Conservation (phyloP, 106 monocot genomes). For the Gastrodia elata region DNA sequence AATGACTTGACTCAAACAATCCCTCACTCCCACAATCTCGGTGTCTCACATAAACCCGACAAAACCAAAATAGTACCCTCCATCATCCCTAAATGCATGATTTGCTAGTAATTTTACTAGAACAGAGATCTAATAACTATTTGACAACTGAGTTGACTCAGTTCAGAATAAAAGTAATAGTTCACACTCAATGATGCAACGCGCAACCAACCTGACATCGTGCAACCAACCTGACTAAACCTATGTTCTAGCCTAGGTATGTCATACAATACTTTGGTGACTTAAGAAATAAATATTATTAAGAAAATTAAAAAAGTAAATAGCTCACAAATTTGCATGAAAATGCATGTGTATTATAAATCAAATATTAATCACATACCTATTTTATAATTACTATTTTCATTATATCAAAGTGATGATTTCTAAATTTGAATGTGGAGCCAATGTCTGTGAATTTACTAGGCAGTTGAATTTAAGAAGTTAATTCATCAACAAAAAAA, state of each 20-base stretch:
- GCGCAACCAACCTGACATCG: background rate
- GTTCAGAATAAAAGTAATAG: background rate
- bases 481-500: background rate
- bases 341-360: background rate
- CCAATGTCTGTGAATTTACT: constrained; percentile 2
- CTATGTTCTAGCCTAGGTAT: no score
- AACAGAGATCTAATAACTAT: background rate
- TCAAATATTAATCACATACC: background rate
- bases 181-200: background rate
- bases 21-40: background rate
- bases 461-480: background rate
- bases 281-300: background rate
- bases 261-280: background rate
- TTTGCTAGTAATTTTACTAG: background rate
- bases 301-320: background rate
- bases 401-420: background rate
- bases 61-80: background rate
- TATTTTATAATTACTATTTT: background rate
- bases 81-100: background rate
- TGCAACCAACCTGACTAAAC: background rate
- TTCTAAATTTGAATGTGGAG: background rate
- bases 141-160: background rate
- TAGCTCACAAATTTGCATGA: background rate
- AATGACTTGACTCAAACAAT: background rate
- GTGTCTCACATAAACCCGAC: background rate